Percentiles rank a stretch among this genome's conserved stretches.
These are phyloP conservation scores for Fusarium pseudocircinatum DNA, from an alignment of 2,329 filamentous ascomycete species.

Conservation along the genomic window DNA sequence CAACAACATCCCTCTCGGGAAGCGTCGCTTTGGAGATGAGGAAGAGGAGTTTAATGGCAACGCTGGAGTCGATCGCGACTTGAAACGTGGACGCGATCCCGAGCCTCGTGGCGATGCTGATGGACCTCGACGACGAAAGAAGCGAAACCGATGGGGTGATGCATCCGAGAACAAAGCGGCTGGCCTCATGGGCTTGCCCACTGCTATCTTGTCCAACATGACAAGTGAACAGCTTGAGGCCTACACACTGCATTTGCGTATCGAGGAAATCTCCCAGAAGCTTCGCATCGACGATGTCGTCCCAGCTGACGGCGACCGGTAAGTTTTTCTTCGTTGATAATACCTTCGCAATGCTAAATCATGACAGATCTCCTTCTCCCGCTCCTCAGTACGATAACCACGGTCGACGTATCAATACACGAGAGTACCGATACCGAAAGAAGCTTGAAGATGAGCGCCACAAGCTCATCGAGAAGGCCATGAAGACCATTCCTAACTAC, in stretches of 20 bases:
- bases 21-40: conserved; percentile 79
- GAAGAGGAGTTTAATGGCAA: conserved; percentile 52
- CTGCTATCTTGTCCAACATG: conserved; percentile 96
- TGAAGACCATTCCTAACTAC: conserved; percentile 99
- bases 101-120: conserved; percentile 76
- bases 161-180: conserved; percentile 98
- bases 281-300: conserved; percentile 99
- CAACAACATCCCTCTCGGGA: conserved; percentile 96
- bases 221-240: conserved; percentile 98
- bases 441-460: conserved; percentile 98
- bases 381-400: conserved; percentile 99
- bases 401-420: conserved; percentile 98
- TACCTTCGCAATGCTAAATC: conserved; percentile 17
- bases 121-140: conserved; percentile 90
- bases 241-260: conserved; percentile 94
- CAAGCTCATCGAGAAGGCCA: conserved; percentile 98
- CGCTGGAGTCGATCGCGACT: conserved; percentile 55
- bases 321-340: conserved; percentile 49
- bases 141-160: conserved; percentile 98
- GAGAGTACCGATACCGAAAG: conserved; percentile 98
- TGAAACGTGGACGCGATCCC: conserved; percentile 93
- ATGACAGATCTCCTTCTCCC: conserved; percentile 86
- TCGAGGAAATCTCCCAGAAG: conserved; percentile 99
- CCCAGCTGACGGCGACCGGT: conserved; percentile 95
- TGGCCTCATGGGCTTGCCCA: conserved; percentile 95